These are phyloP conservation scores for Monosporascus sp. DNA, from an alignment of 2,329 filamentous ascomycete genomes.

Conservation along the genomic window DNA sequence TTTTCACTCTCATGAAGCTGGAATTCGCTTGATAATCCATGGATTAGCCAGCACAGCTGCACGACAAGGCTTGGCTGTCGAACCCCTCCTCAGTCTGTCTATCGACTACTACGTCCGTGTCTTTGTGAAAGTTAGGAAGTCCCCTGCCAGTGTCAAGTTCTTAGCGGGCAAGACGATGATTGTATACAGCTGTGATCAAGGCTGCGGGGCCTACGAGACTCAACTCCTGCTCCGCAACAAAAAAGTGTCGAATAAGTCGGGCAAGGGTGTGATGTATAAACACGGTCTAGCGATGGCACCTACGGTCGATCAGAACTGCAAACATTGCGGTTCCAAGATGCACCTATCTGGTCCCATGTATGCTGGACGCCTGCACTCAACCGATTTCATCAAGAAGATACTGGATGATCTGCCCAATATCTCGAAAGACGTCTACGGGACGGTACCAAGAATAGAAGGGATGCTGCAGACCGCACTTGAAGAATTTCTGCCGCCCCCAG, in stretches of 20 bases:
- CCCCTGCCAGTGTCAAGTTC: slow-evolving; percentile 83
- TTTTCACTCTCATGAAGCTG: slow-evolving; percentile 79
- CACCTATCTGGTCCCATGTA: slow-evolving; percentile 95
- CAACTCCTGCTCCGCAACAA: slow-evolving; percentile 72
- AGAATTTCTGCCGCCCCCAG: slow-evolving; percentile 45
- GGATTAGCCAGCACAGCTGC: slow-evolving; percentile 74
- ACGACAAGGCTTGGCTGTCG: slow-evolving; percentile 80
- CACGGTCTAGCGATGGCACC: slow-evolving; percentile 70
- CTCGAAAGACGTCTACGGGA: slow-evolving; percentile 69
- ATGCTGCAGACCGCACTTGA: slow-evolving; percentile 88
- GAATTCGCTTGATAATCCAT: slow-evolving; percentile 79
- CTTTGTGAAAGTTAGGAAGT: slow-evolving; percentile 76
- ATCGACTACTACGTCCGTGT: slow-evolving; percentile 94
- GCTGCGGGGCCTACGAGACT: slow-evolving; percentile 87
- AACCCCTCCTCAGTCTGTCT: slow-evolving; percentile 85
- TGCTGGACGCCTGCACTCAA: slow-evolving; percentile 80
- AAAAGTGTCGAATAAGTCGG: slow-evolving; percentile 62
- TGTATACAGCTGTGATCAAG: slow-evolving; percentile 82
- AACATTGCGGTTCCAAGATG: slow-evolving; percentile 80
- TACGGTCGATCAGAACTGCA: slow-evolving; percentile 59
- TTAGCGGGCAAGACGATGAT: slow-evolving; percentile 87
- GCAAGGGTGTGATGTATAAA: slow-evolving; percentile 67
- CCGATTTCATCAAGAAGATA: slow-evolving; percentile 73
- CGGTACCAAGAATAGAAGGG: slow-evolving; percentile 74
- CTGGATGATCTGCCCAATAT: slow-evolving; percentile 65